These are phyloP conservation scores for Camelina sativa DNA, from an alignment of 345 rosid species.

Conservation along the genomic window DNA sequence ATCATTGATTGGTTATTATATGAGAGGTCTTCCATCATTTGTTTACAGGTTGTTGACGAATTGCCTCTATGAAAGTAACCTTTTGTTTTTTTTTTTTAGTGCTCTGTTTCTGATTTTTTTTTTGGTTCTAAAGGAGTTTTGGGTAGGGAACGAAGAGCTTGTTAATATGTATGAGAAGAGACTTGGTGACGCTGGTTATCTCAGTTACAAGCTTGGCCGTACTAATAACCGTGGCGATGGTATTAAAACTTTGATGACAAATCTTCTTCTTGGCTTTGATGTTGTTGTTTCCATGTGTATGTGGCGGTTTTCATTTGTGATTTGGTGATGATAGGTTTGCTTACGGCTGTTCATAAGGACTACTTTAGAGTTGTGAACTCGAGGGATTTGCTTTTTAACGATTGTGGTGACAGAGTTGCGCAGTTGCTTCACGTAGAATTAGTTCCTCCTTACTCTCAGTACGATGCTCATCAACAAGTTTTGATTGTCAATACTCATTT, in stretches of 20 bases:
- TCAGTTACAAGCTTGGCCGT: slow-evolving; percentile 74
- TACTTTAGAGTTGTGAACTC: slow-evolving; percentile 72
- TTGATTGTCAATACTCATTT: slow-evolving; percentile 94
- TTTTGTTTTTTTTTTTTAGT: neutral
- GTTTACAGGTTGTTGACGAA: slow-evolving; percentile 70
- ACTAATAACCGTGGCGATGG: slow-evolving; percentile 98
- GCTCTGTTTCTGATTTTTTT: slow-evolving; percentile 4
- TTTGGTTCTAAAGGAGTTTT: slow-evolving; percentile 67
- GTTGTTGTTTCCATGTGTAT: neutral
- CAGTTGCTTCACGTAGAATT: slow-evolving; percentile 73
- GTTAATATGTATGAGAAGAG: slow-evolving; percentile 83
- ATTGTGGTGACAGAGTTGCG: slow-evolving; percentile 80
- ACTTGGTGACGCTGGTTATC: slow-evolving; percentile 85
- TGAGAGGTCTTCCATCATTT: slow-evolving; percentile 86
- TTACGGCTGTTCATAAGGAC: slow-evolving; percentile 84
- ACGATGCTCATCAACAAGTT: slow-evolving; percentile 54
- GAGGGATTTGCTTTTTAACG: slow-evolving; percentile 71
- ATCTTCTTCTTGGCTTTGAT: neutral
- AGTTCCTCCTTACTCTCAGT: slow-evolving; percentile 51
- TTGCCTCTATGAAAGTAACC: neutral
- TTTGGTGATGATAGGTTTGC: slow-evolving; percentile 52
- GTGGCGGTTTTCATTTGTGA: neutral
- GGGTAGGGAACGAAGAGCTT: slow-evolving; percentile 91
- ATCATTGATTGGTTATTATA: slow-evolving; percentile 79
- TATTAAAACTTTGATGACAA: slow-evolving; percentile 24